A percentile compares a stretch with the other conserved stretches of the same genome.
Evolutionary conservation across 805 yeast genomes (phyloP).

Genomic region (Spathaspora hagerdaliae): DNA sequence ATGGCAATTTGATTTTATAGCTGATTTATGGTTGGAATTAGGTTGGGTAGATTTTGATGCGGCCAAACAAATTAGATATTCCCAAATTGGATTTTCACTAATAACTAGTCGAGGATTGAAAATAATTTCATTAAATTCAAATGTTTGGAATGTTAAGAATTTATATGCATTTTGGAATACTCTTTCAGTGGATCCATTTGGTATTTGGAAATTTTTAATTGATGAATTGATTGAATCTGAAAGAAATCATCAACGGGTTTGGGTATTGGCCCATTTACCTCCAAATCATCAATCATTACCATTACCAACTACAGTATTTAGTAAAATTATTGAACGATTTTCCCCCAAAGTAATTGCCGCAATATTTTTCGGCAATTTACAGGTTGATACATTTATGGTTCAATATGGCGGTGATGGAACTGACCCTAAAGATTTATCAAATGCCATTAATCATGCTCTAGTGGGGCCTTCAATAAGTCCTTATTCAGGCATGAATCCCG

Average conservation of each 20-base stretch:
- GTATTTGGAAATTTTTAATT: slow-evolving; percentile 57
- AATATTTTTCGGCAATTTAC: slow-evolving; percentile 70
- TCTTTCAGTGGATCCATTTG: slow-evolving; percentile 52
- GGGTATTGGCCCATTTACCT: slow-evolving; percentile 72
- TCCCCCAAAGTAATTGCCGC: slow-evolving; percentile 67
- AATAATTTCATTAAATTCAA: slow-evolving; percentile 61
- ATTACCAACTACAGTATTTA: slow-evolving; percentile 51
- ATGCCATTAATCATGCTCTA: slow-evolving; percentile 57
- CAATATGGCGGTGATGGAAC: slow-evolving; percentile 48
- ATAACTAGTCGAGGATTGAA: slow-evolving; percentile 55
- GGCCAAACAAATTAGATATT: slow-evolving; percentile 29
- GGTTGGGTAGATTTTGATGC: slow-evolving; percentile 36
- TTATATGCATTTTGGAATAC: slow-evolving; percentile 31
- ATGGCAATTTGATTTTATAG: slow-evolving; percentile 36
- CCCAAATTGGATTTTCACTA: slow-evolving; percentile 60
- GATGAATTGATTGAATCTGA: slow-evolving; percentile 63
- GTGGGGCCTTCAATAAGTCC: slow-evolving; percentile 67
- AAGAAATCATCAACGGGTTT: slow-evolving; percentile 55
- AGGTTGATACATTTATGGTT: slow-evolving; percentile 62
- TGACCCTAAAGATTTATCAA: slow-evolving; percentile 22
- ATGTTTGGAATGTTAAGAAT: slow-evolving; percentile 63
- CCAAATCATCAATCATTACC: slow-evolving; percentile 57
- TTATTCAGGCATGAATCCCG: slow-evolving; percentile 55
- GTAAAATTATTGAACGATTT: slow-evolving; percentile 59
- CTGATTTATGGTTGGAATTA: slow-evolving; percentile 32